Conservation (phyloP, 2,329 filamentous ascomycete genomes). For the Lasiodiplodia hormozganensis region DNA sequence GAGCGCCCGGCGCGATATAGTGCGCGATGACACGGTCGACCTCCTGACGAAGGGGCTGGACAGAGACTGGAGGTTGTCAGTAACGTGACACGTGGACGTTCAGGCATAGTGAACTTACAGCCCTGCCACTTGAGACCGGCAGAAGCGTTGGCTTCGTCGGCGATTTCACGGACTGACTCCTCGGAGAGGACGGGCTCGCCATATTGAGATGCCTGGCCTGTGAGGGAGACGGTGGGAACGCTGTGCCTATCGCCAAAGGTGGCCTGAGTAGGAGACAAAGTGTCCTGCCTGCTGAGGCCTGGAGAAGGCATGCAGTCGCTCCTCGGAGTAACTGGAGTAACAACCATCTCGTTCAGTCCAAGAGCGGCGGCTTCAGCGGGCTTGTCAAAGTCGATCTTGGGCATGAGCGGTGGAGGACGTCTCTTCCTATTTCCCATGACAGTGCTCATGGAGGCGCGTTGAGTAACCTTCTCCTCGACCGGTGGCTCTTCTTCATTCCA, state of each 20-base stretch:
- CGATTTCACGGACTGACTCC: constrained; percentile 28
- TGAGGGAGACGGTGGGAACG: background rate
- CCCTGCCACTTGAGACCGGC: constrained; percentile 31
- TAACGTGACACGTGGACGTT: background rate
- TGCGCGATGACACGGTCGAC: constrained; percentile 75
- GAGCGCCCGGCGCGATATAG: constrained; percentile 72
- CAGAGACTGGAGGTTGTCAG: constrained; percentile 37
- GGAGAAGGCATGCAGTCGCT: background rate
- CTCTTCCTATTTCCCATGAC: constrained; percentile 35
- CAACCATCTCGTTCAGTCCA: constrained; percentile 26
- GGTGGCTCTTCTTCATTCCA: constrained; percentile 71
- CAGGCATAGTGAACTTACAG: constrained; percentile 28
- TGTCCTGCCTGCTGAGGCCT: background rate
- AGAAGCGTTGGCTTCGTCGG: constrained; percentile 29
- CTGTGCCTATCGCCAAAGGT: constrained; percentile 5
- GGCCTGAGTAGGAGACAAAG: background rate
- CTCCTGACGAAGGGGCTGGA: constrained; percentile 74
- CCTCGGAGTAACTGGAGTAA: background rate
- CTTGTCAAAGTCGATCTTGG: constrained; percentile 29
- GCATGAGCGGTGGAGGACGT: constrained; percentile 39
- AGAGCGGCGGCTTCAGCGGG: constrained; percentile 23
- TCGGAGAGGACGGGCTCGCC: constrained; percentile 30
- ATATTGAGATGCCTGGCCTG: background rate
- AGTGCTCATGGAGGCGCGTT: constrained; percentile 43
- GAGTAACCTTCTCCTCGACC: constrained; percentile 50